A percentile compares a stretch with the other conserved stretches of the same genome.
Evolutionary conservation across 2,329 filamentous ascomycete species (phyloP).

Genomic region (Aspergillus calidoustus): DNA sequence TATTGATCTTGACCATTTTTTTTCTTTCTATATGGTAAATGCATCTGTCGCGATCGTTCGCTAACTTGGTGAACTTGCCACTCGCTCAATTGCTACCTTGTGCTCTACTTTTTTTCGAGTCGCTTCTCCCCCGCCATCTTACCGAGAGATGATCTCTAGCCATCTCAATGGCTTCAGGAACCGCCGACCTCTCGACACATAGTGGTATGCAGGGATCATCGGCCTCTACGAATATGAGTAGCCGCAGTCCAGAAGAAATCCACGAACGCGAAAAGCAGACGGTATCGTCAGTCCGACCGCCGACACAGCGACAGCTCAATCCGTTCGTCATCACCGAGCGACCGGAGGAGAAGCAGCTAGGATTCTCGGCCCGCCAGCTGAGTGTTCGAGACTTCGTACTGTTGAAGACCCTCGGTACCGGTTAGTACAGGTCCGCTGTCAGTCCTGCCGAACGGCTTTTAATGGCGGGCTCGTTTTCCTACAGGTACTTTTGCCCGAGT

Average conservation of each 20-base stretch:
- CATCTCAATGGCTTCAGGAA: slow-evolving; percentile 47
- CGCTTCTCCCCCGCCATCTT: slow-evolving; percentile 18
- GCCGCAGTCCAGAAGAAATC: slow-evolving; percentile 27
- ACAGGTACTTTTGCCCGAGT: slow-evolving; percentile 57
- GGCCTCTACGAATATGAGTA: slow-evolving; percentile 18
- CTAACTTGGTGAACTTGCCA: slow-evolving; percentile 1
- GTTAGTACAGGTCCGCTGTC: slow-evolving; percentile 34
- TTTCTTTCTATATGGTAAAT: not conserved
- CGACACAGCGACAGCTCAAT: slow-evolving; percentile 37
- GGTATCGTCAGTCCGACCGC: slow-evolving; percentile 32
- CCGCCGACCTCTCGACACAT: slow-evolving; percentile 40
- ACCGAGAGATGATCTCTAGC: slow-evolving; percentile 39
- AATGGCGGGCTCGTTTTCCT: slow-evolving; percentile 22
- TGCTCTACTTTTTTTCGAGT: not conserved
- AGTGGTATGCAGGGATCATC: slow-evolving; percentile 33
- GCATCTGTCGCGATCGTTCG: slow-evolving; percentile 3
- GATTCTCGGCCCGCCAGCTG: slow-evolving; percentile 43
- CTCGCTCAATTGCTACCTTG: slow-evolving; percentile 23
- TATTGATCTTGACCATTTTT: slow-evolving; percentile 14
- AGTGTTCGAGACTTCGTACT: slow-evolving; percentile 51
- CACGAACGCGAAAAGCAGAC: slow-evolving; percentile 38
- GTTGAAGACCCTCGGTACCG: slow-evolving; percentile 55
- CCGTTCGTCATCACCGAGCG: slow-evolving; percentile 45
- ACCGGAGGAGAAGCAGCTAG: slow-evolving; percentile 43
- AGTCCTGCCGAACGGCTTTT: slow-evolving; percentile 17